Percentiles rank a stretch among this genome's conserved stretches.
These are phyloP conservation scores for Cruciata laevipes DNA, from an alignment of 257 asterid genomes.

Conservation along the genomic window DNA sequence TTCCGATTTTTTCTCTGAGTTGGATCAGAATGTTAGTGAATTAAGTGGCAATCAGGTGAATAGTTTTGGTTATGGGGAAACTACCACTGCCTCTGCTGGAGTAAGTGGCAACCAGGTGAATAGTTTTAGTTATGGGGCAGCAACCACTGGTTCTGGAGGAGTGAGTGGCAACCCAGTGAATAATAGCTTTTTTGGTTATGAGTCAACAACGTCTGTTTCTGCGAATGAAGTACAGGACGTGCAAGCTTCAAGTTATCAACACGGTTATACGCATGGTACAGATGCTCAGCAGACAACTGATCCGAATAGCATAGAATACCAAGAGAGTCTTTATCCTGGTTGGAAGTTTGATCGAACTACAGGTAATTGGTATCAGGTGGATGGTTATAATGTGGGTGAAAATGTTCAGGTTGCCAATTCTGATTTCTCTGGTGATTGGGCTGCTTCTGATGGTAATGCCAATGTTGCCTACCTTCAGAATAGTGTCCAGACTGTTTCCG, in stretches of 20 bases:
- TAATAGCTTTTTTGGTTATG: conserved; percentile 20
- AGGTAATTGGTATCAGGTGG: conserved; percentile 86
- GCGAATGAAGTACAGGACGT: conserved; percentile 31
- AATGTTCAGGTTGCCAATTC: conserved; percentile 28
- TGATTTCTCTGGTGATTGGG: conserved; percentile 34
- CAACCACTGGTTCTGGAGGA: conserved; percentile 31
- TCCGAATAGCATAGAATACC: conserved; percentile 48
- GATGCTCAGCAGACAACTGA: conserved; percentile 43
- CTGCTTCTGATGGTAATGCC: conserved; percentile 30
- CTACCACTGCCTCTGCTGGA: conserved; percentile 32
- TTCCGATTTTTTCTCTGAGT: conserved; percentile 65
- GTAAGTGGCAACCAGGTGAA: conserved; percentile 33
- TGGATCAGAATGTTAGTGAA: conserved; percentile 47
- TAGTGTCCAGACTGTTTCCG: conserved; percentile 48
- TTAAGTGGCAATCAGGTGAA: conserved; percentile 32
- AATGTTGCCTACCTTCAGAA: conserved; percentile 74
- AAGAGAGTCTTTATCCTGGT: conserved; percentile 89
- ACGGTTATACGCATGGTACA: conserved; percentile 26
- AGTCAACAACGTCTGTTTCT: conserved; percentile 16
- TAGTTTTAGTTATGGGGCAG: conserved; percentile 18
- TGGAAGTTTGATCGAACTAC: conserved; percentile 68
- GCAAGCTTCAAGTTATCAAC: conserved; percentile 30
- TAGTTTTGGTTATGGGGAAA: conserved; percentile 18
- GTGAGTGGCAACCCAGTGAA: conserved; percentile 33
- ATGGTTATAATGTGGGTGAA: conserved; percentile 33